Conservation (phyloP, 2,329 filamentous ascomycete species). For the Xylaria arbuscula region DNA sequence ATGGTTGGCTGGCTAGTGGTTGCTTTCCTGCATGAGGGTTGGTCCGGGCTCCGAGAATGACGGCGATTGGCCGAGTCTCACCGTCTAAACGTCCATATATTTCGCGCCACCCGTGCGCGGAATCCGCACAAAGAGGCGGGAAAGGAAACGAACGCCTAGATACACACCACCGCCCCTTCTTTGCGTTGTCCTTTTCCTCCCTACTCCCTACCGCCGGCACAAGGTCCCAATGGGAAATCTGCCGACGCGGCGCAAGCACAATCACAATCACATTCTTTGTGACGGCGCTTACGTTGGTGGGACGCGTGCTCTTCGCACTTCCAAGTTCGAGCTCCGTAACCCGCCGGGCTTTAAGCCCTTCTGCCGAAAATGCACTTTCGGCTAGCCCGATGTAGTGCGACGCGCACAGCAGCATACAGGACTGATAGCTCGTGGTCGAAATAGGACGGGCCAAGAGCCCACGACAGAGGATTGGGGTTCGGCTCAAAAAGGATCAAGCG, state of each 20-base stretch:
- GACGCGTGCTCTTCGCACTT: background rate
- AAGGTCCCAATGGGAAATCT: constrained; percentile 36
- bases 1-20: constrained; percentile 25
- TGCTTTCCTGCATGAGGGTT: constrained; percentile 33
- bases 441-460: constrained; percentile 24
- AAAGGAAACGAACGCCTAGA: constrained; percentile 24
- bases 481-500: constrained; percentile 27
- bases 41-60: constrained; percentile 30
- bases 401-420: background rate
- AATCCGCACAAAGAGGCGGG: constrained; percentile 37
- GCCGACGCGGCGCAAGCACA: constrained; percentile 36
- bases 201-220: background rate
- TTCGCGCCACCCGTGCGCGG: constrained; percentile 26
- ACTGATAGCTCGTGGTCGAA: constrained; percentile 13
- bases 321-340: constrained; percentile 10
- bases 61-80: constrained; percentile 39
- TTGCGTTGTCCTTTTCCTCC: background rate
- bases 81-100: constrained; percentile 39
- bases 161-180: constrained; percentile 14
- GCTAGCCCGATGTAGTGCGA: constrained; percentile 26
- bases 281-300: constrained; percentile 26
- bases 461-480: constrained; percentile 18
- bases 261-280: constrained; percentile 34
- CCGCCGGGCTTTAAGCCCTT: background rate
- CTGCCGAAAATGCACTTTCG: constrained; percentile 13